Percentiles rank a stretch among this genome's conserved stretches.
Conservation (phyloP, 164 flowering plant species). For the Annona squamosa region DNA sequence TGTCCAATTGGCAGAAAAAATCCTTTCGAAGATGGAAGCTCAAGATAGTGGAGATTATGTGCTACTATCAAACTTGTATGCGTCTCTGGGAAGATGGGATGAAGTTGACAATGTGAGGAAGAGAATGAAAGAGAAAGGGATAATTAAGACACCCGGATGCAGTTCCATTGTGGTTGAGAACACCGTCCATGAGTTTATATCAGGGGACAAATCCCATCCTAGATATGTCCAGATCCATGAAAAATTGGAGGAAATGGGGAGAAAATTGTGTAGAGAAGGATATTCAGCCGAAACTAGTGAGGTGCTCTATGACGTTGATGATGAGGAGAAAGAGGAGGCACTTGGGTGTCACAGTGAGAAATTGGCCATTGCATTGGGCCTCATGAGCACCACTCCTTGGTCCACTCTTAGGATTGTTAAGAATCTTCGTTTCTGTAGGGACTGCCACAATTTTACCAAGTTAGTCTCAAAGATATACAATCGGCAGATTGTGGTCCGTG, state of each 20-base stretch:
- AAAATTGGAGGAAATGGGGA: slow-evolving; percentile 16
- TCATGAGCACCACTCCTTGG: slow-evolving; percentile 16
- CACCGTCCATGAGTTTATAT: slow-evolving; percentile 25
- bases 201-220: slow-evolving; percentile 26
- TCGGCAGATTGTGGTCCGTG: slow-evolving; percentile 28
- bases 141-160: slow-evolving; percentile 24
- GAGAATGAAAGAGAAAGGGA: slow-evolving; percentile 22
- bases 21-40: slow-evolving; percentile 17
- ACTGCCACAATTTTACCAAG: slow-evolving; percentile 24
- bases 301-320: slow-evolving; percentile 23
- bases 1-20: slow-evolving; percentile 19
- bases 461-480: slow-evolving; percentile 24
- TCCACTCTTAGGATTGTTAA: slow-evolving; percentile 18
- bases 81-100: slow-evolving; percentile 23
- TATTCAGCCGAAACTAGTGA: slow-evolving; percentile 13
- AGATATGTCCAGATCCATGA: slow-evolving; percentile 16
- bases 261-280: slow-evolving; percentile 16
- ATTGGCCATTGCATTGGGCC: slow-evolving; percentile 23
- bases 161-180: slow-evolving; percentile 23
- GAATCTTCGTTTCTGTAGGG: slow-evolving; percentile 27
- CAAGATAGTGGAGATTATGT: slow-evolving; percentile 20
- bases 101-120: slow-evolving; percentile 26
- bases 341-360: slow-evolving; percentile 26
- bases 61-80: slow-evolving; percentile 25
- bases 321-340: slow-evolving; percentile 23